Evolutionary conservation across 2,329 filamentous ascomycete species (phyloP).

Genomic region (Penicillium sp.): DNA sequence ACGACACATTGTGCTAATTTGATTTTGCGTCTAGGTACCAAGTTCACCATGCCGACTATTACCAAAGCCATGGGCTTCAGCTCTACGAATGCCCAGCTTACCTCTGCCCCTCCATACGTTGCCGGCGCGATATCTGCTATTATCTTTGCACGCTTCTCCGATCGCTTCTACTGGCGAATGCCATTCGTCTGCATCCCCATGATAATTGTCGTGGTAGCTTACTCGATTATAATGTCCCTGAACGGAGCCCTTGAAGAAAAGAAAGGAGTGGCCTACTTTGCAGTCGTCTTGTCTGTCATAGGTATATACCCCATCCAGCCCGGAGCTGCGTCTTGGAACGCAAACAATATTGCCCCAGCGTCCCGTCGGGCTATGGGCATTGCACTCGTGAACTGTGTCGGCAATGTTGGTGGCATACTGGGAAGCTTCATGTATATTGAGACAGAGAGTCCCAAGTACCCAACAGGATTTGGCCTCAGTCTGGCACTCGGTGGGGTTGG

Average conservation of each 20-base stretch:
- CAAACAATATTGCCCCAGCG: conserved; percentile 27
- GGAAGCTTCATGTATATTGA: conserved; percentile 28
- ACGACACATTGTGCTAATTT: conserved; percentile 19
- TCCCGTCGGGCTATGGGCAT: conserved; percentile 23
- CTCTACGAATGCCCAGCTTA: conserved; percentile 35
- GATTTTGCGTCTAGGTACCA: conserved; percentile 33
- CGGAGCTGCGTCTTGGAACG: conserved; percentile 24
- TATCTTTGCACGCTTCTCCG: conserved; percentile 21
- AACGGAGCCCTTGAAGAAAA: conserved; percentile 20
- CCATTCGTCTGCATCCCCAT: conserved; percentile 23
- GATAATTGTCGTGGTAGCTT: conserved; percentile 14
- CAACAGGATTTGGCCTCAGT: conserved; percentile 23
- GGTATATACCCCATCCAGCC: conserved; percentile 30
- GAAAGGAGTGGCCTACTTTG: conserved; percentile 22
- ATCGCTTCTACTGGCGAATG: conserved; percentile 26
- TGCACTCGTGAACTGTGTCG: conserved; percentile 23
- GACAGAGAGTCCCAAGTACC: conserved; percentile 19
- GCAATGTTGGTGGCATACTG: conserved; percentile 25
- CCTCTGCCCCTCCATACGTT: conserved; percentile 27
- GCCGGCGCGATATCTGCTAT: conserved; percentile 27
- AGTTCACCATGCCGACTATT: conserved; percentile 39
- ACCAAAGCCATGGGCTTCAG: conserved; percentile 39
- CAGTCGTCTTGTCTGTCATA: conserved; percentile 22
- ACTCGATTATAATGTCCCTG: conserved; percentile 23
- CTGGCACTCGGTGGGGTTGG: conserved; percentile 17